Evolutionary conservation across 345 rosid species (phyloP).

Genomic region (Durio zibethinus): DNA sequence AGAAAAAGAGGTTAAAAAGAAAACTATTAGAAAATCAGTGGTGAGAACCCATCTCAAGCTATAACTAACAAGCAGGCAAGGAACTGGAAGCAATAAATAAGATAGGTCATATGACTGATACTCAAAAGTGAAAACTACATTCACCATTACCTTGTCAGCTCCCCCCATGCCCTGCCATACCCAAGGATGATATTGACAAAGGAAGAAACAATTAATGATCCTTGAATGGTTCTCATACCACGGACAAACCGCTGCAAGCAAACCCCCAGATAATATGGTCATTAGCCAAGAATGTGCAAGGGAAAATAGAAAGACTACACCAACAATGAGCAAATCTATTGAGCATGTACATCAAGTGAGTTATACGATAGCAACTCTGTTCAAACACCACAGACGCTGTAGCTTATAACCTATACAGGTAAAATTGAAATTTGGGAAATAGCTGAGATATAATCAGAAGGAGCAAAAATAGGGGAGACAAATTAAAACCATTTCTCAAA

Average conservation of each 20-base stretch:
- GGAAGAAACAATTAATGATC: slow-evolving; percentile 83
- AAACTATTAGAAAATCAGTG: neutral
- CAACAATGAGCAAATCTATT: neutral
- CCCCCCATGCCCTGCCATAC: slow-evolving; percentile 68
- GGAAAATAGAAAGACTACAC: neutral
- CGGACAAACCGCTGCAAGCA: slow-evolving; percentile 72
- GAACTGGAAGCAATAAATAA: neutral
- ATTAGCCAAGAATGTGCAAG: neutral
- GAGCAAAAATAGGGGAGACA: neutral
- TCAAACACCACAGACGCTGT: neutral
- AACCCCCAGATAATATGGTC: slow-evolving; percentile 7
- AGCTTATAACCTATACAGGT: neutral
- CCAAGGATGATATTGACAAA: slow-evolving; percentile 81
- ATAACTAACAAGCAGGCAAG: neutral
- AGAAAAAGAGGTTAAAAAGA: slow-evolving; percentile 1
- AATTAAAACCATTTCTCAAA: neutral
- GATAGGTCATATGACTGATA: neutral
- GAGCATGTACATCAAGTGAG: neutral
- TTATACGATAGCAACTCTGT: neutral
- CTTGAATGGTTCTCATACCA: slow-evolving; percentile 85
- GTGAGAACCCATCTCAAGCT: neutral
- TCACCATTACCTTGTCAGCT: slow-evolving; percentile 56
- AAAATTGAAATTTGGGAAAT: neutral
- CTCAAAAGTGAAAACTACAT: neutral
- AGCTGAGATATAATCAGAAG: neutral